Evolutionary conservation across 2,329 filamentous ascomycete genomes (phyloP).

Genomic region (Stachybotrys echinatus): DNA sequence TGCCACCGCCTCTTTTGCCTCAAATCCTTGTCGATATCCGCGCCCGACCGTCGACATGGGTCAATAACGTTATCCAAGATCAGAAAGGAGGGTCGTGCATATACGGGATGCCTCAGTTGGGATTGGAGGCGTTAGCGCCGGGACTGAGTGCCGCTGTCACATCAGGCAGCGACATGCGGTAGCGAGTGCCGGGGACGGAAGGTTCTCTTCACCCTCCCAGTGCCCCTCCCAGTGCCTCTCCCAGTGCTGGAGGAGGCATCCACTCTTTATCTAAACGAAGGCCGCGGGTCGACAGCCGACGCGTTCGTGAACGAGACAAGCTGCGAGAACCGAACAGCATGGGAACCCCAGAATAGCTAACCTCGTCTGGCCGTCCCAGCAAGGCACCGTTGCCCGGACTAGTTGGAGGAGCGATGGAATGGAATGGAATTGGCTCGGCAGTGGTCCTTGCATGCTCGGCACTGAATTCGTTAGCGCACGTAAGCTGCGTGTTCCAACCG

Average conservation of each 20-base stretch:
- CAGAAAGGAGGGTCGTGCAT: too few species aligned
- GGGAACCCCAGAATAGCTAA: not conserved
- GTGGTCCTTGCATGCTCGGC: not conserved
- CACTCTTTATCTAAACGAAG: too few species aligned
- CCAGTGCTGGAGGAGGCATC: not conserved
- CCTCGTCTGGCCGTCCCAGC: not conserved
- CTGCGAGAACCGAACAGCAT: not conserved
- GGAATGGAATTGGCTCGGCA: not conserved
- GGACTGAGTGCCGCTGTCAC: not conserved
- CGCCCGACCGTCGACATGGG: too few species aligned
- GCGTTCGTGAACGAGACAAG: not conserved
- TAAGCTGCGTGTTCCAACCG: not conserved
- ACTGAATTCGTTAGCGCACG: not conserved
- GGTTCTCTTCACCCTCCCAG: too few species aligned
- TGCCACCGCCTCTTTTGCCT: not conserved
- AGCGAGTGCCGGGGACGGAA: not conserved
- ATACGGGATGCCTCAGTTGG: too few species aligned
- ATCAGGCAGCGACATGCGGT: not conserved
- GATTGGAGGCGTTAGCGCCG: not conserved
- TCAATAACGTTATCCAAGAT: too few species aligned
- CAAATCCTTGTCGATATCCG: not conserved
- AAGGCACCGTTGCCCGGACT: too few species aligned
- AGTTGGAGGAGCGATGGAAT: not conserved
- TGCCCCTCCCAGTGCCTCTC: too few species aligned
- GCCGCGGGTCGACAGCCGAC: not conserved